Evolutionary conservation across 352 stramenopile genomes (phyloP).

Genomic region (Pythium aristosporum): DNA sequence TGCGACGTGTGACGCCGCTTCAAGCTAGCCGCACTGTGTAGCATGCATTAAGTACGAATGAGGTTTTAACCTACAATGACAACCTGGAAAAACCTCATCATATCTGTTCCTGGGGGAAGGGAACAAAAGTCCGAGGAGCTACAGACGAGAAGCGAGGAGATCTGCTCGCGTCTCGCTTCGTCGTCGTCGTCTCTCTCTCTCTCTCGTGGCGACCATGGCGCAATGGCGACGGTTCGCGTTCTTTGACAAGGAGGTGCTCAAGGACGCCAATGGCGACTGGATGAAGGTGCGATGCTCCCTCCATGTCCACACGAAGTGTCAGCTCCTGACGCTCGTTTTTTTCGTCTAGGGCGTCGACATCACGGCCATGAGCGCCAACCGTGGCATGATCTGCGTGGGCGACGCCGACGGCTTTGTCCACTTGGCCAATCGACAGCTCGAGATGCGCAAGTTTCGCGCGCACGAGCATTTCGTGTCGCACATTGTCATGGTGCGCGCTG

Average conservation of each 20-base stretch:
- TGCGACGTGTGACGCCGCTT: conserved; percentile 15
- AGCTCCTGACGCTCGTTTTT: not conserved
- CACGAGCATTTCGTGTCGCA: conserved; percentile 88
- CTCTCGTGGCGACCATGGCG: conserved; percentile 47
- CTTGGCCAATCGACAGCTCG: conserved; percentile 77
- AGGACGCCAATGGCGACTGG: conserved; percentile 78
- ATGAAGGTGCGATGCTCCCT: conserved; percentile 59
- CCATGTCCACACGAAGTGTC: not conserved
- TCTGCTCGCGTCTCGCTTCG: not conserved
- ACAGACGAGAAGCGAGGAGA: not conserved
- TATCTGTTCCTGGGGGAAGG: conserved; percentile 4
- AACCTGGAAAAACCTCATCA: conserved; percentile 5
- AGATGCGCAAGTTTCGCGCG: conserved; percentile 81
- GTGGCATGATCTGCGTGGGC: conserved; percentile 81
- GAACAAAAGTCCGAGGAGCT: not conserved
- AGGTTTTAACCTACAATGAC: conserved; percentile 13
- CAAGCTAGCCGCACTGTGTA: conserved; percentile 3
- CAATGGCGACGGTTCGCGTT: conserved; percentile 89
- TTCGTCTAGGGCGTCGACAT: conserved; percentile 76
- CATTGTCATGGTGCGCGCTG: conserved; percentile 73
- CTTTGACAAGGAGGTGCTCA: conserved; percentile 88
- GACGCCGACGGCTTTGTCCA: conserved; percentile 85
- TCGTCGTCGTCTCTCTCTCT: not conserved
- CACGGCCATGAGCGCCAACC: conserved; percentile 85
- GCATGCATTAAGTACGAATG: conserved; percentile 15